Percentiles rank a stretch among this genome's conserved stretches.
Conservation (phyloP, 2,329 filamentous ascomycete genomes). For the Esteya vermicola region DNA sequence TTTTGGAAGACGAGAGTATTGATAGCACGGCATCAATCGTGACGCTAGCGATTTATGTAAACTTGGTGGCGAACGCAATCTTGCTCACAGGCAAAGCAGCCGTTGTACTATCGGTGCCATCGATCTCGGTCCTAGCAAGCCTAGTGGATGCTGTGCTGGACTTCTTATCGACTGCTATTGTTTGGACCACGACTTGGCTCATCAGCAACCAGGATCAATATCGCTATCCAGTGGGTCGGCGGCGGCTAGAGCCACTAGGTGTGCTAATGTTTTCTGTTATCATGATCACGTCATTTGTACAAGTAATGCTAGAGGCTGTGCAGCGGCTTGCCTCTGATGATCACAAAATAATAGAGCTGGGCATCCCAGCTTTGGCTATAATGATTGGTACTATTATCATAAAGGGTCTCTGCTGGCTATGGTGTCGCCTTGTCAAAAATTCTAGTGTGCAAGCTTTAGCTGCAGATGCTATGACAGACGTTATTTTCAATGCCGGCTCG, state of each 20-base stretch:
- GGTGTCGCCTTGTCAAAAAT: conserved; percentile 76
- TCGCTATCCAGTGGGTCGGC: conserved; percentile 63
- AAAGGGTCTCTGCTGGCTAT: conserved; percentile 73
- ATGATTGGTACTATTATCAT: conserved; percentile 73
- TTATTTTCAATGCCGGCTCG: conserved; percentile 82
- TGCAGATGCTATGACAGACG: conserved; percentile 31
- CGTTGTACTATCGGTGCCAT: conserved; percentile 65
- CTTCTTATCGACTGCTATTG: conserved; percentile 68
- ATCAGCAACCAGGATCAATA: conserved; percentile 63
- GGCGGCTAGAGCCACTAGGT: conserved; percentile 64
- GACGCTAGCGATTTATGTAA: conserved; percentile 76
- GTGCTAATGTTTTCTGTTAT: conserved; percentile 72
- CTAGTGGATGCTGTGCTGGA: conserved; percentile 69
- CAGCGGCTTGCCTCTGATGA: conserved; percentile 46
- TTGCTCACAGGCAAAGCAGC: conserved; percentile 63
- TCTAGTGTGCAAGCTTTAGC: conserved; percentile 67
- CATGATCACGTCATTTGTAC: conserved; percentile 74
- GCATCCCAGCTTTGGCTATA: conserved; percentile 58
- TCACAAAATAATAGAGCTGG: conserved; percentile 58
- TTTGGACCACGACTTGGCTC: conserved; percentile 63
- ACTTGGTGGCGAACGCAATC: conserved; percentile 62
- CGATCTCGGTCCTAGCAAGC: conserved; percentile 67
- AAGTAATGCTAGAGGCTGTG: conserved; percentile 59
- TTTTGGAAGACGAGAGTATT: conserved; percentile 49
- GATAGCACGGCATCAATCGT: conserved; percentile 65